These are phyloP conservation scores for Kentomonas sorsogonicus DNA, from an alignment of 208 protist species.

Conservation along the genomic window DNA sequence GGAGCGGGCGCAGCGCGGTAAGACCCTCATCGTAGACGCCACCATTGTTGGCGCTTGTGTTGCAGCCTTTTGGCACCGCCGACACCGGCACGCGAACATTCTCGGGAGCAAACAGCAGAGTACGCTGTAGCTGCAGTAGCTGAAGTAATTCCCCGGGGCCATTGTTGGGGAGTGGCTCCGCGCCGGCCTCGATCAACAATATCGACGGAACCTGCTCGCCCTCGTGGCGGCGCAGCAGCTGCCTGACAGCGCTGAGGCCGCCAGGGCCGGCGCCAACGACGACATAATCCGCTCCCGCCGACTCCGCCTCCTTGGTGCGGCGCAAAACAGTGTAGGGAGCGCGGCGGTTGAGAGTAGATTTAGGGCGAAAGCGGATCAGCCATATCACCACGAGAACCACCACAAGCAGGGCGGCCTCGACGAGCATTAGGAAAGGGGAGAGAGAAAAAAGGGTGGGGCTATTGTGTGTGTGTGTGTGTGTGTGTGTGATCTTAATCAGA, in stretches of 20 bases:
- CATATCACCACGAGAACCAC: too few relatives aligned
- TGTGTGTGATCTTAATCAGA: too few relatives aligned
- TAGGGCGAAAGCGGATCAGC: conserved; percentile 25
- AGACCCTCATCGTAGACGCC: too few relatives aligned
- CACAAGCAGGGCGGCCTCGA: too few relatives aligned
- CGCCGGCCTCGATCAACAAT: conserved; percentile 54
- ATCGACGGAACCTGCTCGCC: conserved; percentile 14
- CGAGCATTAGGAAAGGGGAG: too few relatives aligned
- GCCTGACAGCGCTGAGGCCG: conserved; percentile 47
- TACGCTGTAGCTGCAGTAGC: conserved; percentile 11
- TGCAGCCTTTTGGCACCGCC: background rate
- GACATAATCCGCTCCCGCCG: too few relatives aligned
- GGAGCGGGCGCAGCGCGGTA: conserved; percentile 6
- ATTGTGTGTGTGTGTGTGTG: too few relatives aligned
- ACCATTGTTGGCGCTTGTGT: background rate
- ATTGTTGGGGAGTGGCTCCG: conserved; percentile 19
- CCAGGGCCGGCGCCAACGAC: conserved; percentile 73
- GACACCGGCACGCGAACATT: conserved; percentile 18
- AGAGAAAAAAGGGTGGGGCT: too few relatives aligned
- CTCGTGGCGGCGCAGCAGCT: conserved; percentile 22
- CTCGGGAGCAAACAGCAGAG: conserved; percentile 37
- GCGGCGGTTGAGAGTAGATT: conserved; percentile 23
- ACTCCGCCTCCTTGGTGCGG: too few relatives aligned
- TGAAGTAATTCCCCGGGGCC: conserved; percentile 2
- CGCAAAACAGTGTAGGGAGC: too few relatives aligned